Base-by-base conservation (phyloP, 495 filamentous ascomycete species). In the Aspergillus diversus region DNA sequence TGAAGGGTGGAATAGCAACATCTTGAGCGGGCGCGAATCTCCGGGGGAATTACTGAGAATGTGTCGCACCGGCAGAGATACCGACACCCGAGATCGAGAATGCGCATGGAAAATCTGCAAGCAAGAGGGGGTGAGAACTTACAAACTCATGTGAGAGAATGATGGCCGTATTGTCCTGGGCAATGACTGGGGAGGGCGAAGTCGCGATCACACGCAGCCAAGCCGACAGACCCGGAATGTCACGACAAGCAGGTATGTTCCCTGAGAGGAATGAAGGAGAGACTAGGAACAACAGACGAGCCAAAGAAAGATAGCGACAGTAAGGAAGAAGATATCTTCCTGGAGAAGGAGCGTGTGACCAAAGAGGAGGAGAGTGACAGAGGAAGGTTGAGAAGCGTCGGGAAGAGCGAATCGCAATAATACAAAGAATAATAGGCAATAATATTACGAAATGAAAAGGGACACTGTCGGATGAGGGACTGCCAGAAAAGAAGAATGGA, bases 241-340 rank as follows among this genome's bases (percentile, higher is more conserved):
- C 39, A 59, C 66, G 57, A 63, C 55, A 37, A 27, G 37, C 27
- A 52, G 61, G 34, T 47, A 55, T 46, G 52, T 37, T 55, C 47
- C 58, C 51, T 56, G 51, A 52, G 54, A 65, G 37, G 68, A 67
- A 70, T 67, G 62, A 66, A 65, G 63, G 67, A 66, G 60, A 63
- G 37, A 46, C 48, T 7, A 59, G 47, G 39, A 48, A 17, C 16
- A 56, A 49, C 49, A 52, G 35, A 55, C 49, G 32, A 15, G 49
- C 33, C 49, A 32, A 43, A 47, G n/a, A 56, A n/a, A 11, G 37
- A 43, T 63, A 63, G 52, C 17, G 63, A 66, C 57, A 62, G 61
- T 33, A 69, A 58, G 51, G 54, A 55, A 64, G 46, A 54, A 15
- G 21, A 43, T 57, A 16, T 9, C 57, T 37, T 53, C 46, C 55